Evolutionary conservation across 2,329 filamentous ascomycete genomes (phyloP), one percentile per base, ranked within the genome.

Genomic region (Monilinia fructicola): DNA sequence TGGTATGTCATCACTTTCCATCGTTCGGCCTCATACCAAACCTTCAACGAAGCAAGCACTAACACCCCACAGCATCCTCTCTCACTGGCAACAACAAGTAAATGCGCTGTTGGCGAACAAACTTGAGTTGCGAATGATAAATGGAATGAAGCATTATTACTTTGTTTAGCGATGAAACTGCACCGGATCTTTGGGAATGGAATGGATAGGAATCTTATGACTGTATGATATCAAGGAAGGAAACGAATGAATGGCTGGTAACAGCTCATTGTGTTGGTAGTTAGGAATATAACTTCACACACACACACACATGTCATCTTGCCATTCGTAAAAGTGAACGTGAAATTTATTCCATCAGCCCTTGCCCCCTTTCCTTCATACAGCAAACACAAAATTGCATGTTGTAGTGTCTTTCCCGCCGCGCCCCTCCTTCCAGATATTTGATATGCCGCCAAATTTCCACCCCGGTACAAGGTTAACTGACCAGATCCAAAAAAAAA

Each of bases 61-160:
- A 16, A 66, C 18, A 46, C 4, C 3, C 12, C 3, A 26, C 2
- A 66, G 64, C 64, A 26, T 50, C 46, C 10, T 52, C 55, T 38
- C 31, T 66, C 26, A 62, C 56, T 9, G 56, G 64, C 23, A 48
- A 66, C 31, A 61, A 65, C 26, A 56, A 64, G 50, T 63, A 63
- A 63, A 54, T 35, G 44, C 5, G 3, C 5, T 5, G 7, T 11
- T 23, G 16, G 18, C 48, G 21, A 48, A 48, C 23, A 5, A 3
- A 44, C n/a, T 5, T 10, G 23, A 12, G 40, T 35, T n/a, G 12
- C 42, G 2, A 23, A 35, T 11, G 26, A 46, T 59, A 38, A 21
- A 28, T 23, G 10, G 18, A 23, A 6, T 26, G 5, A 53, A 18
- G 11, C 10, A 14, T 35, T n/a, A 21, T 5, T 59, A 59, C 35